phyloP scores from a whole-genome alignment of 176 grass and related monocot genomes.

The Musa itinerans region DNA sequence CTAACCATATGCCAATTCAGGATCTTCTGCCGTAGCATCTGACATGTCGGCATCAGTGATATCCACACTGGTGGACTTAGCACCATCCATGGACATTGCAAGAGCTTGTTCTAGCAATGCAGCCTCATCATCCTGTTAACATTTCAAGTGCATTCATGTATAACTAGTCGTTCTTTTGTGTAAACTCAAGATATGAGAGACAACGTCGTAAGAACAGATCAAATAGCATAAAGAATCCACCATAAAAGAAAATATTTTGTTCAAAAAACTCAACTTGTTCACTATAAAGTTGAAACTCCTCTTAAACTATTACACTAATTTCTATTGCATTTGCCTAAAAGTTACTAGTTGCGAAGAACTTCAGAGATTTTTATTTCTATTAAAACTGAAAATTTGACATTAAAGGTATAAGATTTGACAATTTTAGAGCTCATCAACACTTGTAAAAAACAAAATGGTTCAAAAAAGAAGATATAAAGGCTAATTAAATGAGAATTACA shows the following conservation, averaged over 20 bases:
- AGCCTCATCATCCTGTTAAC: conserved; percentile 59
- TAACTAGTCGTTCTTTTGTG: neutral
- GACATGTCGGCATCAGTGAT: conserved; percentile 49
- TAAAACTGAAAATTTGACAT: too few species aligned
- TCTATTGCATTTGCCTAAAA: too few species aligned
- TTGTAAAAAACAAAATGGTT: too few species aligned
- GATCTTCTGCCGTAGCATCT: conserved; percentile 58
- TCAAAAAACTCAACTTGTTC: too few species aligned
- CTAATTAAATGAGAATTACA: neutral
- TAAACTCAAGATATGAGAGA: neutral
- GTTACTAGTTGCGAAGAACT: too few species aligned
- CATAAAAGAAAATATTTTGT: neutral
- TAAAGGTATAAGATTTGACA: too few species aligned
- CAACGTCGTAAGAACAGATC: neutral
- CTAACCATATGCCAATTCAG: conserved; percentile 75
- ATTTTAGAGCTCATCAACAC: too few species aligned
- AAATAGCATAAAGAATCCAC: conserved; percentile 4
- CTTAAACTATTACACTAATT: too few species aligned
- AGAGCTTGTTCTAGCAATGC: conserved; percentile 73
- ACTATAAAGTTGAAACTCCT: conserved; percentile 2
- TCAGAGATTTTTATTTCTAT: too few species aligned
- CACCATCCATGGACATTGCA: conserved; percentile 83
- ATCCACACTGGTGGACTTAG: conserved; percentile 33
- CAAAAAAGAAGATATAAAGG: neutral
- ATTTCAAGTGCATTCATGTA: conserved; percentile 24